Base-by-base conservation (phyloP, 768 basidiomycete genomes). In the Hericium coralloides region DNA sequence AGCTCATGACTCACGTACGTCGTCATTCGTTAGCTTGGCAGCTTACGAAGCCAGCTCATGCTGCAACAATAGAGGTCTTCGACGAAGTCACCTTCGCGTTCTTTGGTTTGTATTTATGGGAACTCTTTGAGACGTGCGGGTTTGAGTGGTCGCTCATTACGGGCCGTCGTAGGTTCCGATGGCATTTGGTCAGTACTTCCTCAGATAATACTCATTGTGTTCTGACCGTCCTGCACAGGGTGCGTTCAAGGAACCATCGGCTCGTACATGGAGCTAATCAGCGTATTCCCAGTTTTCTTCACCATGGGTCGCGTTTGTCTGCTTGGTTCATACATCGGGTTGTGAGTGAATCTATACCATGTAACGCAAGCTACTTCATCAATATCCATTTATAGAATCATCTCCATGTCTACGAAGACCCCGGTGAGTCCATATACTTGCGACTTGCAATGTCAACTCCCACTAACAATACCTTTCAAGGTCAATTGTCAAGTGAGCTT, bases 61-160 rank as follows among this genome's bases (percentile, higher is more conserved):
- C 18, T 77, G 58, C 31, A 37, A 9, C 56, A 87, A 9, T 57
- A 87, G 86, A 72, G 55, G 76, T 78, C 52, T 85, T 87, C 64
- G 72, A 72, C 47, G 81, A 82, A 62, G 67, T 86, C 43, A 75
- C 84, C 25, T 83, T 84, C 62, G 71, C 73, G n/a, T 74, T 85
- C 54, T 83, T 82, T 59, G 87, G 87, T 17, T 68, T 84, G 51
- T 84, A 85, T 60, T 53, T 84, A 26, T 88, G 85, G 85, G 87
- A 88, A 64, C 59, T 88, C 43, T 74, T 82, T 60, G 70, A 75
- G 62, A 86, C 87, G 15, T 79, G 69, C 56, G 76, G 76, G 59
- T 89, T 89, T 60, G 87, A 89, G 63, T 80, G 79, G 78, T 84
- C 85, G 25, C 66, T 89, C 36, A 56, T 87, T 43, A 77, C 74